Percentiles rank a stretch among this genome's conserved stretches.
Conservation (phyloP, 202 grass and related monocot species). For the Sporobolus alterniflorus region DNA sequence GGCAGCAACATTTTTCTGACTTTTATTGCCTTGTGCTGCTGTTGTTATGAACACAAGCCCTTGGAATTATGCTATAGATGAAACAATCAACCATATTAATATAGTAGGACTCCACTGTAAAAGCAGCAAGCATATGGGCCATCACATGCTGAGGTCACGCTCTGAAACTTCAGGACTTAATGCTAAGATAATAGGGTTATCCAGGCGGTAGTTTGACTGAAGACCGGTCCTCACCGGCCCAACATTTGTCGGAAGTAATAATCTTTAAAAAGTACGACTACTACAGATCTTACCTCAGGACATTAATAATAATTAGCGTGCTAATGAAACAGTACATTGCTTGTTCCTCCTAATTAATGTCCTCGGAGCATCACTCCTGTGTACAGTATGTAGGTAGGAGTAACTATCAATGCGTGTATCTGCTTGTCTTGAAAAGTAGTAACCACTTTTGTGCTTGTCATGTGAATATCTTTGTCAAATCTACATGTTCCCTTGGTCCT, state of each 20-base stretch:
- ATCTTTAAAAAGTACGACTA: not conserved
- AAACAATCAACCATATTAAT: slow-evolving; percentile 35
- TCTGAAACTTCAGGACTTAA: slow-evolving; percentile 23
- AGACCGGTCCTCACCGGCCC: slow-evolving; percentile 28
- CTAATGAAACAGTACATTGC: slow-evolving; percentile 31
- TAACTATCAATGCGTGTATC: slow-evolving; percentile 19
- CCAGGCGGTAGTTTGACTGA: slow-evolving; percentile 37
- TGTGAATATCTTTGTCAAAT: slow-evolving; percentile 32
- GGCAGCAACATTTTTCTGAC: slow-evolving; percentile 54
- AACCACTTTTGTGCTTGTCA: slow-evolving; percentile 16
- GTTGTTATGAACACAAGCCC: slow-evolving; percentile 29
- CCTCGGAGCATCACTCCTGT: not conserved
- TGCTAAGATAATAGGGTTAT: slow-evolving; percentile 35
- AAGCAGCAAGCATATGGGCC: slow-evolving; percentile 17
- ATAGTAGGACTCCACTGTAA: slow-evolving; percentile 34
- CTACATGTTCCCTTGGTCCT: slow-evolving; percentile 11
- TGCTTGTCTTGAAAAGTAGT: not conserved
- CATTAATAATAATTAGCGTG: not conserved
- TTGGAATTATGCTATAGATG: slow-evolving; percentile 28
- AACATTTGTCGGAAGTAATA: slow-evolving; percentile 25
- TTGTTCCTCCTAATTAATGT: not conserved
- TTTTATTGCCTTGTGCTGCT: slow-evolving; percentile 45
- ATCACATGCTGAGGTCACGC: slow-evolving; percentile 32
- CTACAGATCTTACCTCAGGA: not conserved
- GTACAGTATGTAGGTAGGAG: not conserved